phyloP scores from a whole-genome alignment of 768 basidiomycete species.

The Lentinula guzmanii region DNA sequence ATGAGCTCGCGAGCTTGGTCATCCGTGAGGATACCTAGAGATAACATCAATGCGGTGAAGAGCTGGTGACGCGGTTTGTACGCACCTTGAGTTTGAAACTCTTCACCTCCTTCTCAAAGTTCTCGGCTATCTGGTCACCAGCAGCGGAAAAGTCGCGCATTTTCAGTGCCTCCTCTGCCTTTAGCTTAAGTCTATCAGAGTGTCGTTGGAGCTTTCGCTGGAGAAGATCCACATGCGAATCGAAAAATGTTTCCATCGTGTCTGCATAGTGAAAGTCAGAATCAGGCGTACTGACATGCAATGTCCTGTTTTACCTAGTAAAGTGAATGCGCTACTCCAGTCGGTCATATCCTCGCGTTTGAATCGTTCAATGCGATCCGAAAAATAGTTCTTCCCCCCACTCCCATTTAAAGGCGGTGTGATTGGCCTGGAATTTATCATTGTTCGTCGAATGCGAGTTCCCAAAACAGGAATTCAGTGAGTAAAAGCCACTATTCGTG shows the following conservation, averaged over 20 bases:
- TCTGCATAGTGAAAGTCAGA: conserved; percentile 43
- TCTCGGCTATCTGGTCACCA: conserved; percentile 52
- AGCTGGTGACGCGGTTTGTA: not conserved
- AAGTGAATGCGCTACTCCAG: conserved; percentile 77
- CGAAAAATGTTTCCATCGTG: conserved; percentile 92
- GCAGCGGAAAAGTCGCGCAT: conserved; percentile 29
- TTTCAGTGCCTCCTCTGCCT: conserved; percentile 79
- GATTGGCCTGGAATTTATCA: not conserved
- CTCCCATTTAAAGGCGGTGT: conserved; percentile 4
- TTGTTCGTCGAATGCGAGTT: not conserved
- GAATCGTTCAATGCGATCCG: conserved; percentile 67
- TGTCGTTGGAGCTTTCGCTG: conserved; percentile 86
- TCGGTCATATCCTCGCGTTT: conserved; percentile 70
- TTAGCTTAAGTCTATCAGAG: conserved; percentile 73
- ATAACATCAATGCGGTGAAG: not conserved
- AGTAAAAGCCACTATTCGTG: not conserved
- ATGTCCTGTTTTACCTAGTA: conserved; percentile 55
- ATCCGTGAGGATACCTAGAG: conserved; percentile 74
- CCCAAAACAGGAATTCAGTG: not conserved
- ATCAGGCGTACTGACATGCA: not conserved
- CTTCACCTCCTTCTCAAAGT: conserved; percentile 82
- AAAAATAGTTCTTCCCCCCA: conserved; percentile 47
- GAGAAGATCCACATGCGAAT: conserved; percentile 78
- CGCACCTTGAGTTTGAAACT: conserved; percentile 80
- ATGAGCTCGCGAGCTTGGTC: conserved; percentile 69